Base-by-base conservation (phyloP, 2,329 filamentous ascomycete genomes). In the Colletotrichum euphorbiae region DNA sequence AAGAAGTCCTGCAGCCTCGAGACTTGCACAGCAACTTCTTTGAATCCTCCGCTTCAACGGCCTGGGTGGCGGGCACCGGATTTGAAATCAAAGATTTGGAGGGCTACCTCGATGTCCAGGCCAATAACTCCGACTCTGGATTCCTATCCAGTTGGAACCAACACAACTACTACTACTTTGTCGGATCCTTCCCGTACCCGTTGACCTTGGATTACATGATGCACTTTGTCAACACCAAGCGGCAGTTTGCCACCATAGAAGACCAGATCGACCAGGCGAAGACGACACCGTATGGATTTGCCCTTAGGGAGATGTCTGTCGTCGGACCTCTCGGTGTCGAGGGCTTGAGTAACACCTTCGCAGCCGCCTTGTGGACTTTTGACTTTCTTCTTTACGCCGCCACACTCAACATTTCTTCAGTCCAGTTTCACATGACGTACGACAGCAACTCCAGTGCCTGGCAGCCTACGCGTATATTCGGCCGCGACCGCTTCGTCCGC, bases 141-240 rank as follows among this genome's bases (percentile, higher is more conserved):
- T 68, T 65, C 54, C 9, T 68, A 8, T 38, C 60, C 15, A 59
- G 54, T 11, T 68, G 65, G 65, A 68, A 68, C 33, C 65, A 68
- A 42, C 65, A 68, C 12, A 68, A 68, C 65, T 68, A 68, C 54
- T 68, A 59, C 33, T 68, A 65, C 38, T 68, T 68, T 19, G 54
- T 68, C 33, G 61, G 52, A 2, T 65, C 65, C 11, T 58, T 68
- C 36, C 48, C 65, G 8, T 68, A 65, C 42, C 65, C 65, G 1
- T n/a, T 68, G 46, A 68, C 65, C 3, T 33, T 68, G 60, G 61
- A 68, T 17, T 65, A 68, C 54, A 68, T 68, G 65, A 52, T 68
- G 61, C 65, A 62, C 6, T 68, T 68, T 6, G 61, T 59, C 31
- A 68, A 63, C 45, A 68, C 65, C 28, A 65, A 68, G 24, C 36